Evolutionary conservation across 345 rosid species (phyloP).

Genomic region (Murraya koenigii): DNA sequence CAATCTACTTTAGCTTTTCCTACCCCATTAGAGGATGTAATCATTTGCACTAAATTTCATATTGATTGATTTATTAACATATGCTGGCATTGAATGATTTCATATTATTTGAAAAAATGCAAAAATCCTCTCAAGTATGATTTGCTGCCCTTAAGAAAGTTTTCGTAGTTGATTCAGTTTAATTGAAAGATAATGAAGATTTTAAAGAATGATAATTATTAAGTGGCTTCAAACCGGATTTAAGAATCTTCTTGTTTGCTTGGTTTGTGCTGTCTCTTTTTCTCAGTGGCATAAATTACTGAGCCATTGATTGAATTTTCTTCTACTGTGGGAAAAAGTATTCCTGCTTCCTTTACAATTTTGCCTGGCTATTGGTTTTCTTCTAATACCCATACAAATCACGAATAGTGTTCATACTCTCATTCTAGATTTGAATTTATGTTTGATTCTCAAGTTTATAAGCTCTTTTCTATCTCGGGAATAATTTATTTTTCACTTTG

Average conservation of each 20-base stretch:
- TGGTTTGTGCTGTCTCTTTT: too few relatives aligned
- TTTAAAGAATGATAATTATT: background rate
- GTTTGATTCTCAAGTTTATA: background rate
- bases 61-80: too few relatives aligned
- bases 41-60: too few relatives aligned
- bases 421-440: background rate
- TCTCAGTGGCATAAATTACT: background rate
- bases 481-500: background rate
- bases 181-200: background rate
- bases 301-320: background rate
- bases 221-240: background rate
- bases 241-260: background rate
- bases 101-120: background rate
- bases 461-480: background rate
- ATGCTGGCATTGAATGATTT: background rate
- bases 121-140: background rate
- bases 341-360: background rate
- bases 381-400: background rate
- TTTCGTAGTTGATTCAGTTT: background rate
- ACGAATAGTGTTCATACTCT: background rate
- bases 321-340: background rate
- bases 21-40: too few relatives aligned
- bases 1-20: too few relatives aligned
- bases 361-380: background rate
- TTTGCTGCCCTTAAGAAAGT: background rate